phyloP scores from a whole-genome alignment of 163 green algal species.

The Trebouxia gelatinosa region DNA sequence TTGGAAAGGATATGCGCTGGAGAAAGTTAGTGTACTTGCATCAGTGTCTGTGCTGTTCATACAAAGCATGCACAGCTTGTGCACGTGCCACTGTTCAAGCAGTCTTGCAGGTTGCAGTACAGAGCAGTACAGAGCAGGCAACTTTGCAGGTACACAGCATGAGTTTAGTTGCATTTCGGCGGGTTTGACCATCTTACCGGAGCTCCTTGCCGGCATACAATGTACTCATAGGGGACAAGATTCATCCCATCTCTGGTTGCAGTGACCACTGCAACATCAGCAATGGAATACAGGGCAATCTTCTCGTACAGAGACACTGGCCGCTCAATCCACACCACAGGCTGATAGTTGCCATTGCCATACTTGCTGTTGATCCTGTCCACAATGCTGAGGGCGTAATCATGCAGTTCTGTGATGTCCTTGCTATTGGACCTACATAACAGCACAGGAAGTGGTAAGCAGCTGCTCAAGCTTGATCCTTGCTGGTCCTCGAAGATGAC shows the following conservation, averaged over 20 bases:
- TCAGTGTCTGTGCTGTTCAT: too few relatives aligned
- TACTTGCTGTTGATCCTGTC: constrained; percentile 61
- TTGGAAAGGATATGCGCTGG: too few relatives aligned
- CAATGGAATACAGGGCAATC: constrained; percentile 87
- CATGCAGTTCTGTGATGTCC: constrained; percentile 86
- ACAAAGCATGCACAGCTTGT: too few relatives aligned
- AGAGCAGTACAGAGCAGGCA: too few relatives aligned
- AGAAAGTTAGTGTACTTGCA: too few relatives aligned
- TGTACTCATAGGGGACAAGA: constrained; percentile 97
- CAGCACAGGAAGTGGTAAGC: neutral
- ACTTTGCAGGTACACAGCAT: neutral
- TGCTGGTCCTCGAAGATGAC: too few relatives aligned
- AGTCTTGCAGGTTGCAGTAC: too few relatives aligned
- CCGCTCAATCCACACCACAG: constrained; percentile 87
- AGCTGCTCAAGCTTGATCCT: neutral
- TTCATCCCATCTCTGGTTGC: constrained; percentile 97
- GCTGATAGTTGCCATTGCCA: constrained; percentile 58
- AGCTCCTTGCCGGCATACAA: constrained; percentile 77
- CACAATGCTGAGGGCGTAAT: constrained; percentile 46
- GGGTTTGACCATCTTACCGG: too few relatives aligned
- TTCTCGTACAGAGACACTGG: constrained; percentile 90
- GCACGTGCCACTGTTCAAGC: too few relatives aligned
- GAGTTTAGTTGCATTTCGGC: too few relatives aligned
- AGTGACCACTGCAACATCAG: constrained; percentile 88
- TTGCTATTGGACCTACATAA: constrained; percentile 54